phyloP scores from a whole-genome alignment of 169 alveolate species.

The Cyclospora cayetanensis region DNA sequence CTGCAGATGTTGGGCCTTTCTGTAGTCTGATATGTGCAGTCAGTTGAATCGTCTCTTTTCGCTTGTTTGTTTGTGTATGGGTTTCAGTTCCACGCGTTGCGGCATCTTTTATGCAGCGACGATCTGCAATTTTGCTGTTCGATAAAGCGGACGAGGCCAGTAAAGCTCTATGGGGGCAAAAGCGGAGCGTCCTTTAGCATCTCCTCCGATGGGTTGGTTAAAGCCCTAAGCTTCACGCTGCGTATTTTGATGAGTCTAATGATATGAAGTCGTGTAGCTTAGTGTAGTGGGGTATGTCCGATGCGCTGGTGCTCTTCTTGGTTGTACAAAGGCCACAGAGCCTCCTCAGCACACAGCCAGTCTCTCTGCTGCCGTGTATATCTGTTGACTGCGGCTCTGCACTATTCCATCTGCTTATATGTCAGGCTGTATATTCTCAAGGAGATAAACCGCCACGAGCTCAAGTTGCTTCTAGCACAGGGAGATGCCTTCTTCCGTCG shows the following conservation, averaged over 20 bases:
- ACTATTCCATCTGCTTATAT: neutral
- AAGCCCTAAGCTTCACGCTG: neutral
- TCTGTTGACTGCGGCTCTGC: too few relatives aligned
- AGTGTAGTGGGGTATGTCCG: too few relatives aligned
- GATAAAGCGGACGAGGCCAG: neutral
- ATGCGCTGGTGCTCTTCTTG: too few relatives aligned
- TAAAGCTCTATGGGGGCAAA: neutral
- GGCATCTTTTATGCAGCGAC: constrained; percentile 6
- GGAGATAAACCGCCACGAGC: constrained; percentile 58
- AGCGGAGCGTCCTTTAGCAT: constrained; percentile 20
- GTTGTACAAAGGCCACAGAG: too few relatives aligned
- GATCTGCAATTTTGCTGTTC: constrained; percentile 17
- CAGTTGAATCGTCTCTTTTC: too few relatives aligned
- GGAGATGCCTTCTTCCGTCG: constrained; percentile 3
- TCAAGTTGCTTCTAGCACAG: neutral
- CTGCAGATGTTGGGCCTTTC: too few relatives aligned
- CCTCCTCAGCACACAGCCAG: too few relatives aligned
- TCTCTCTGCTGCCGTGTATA: too few relatives aligned
- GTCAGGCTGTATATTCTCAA: constrained; percentile 49
- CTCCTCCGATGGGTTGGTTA: neutral
- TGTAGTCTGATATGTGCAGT: too few relatives aligned
- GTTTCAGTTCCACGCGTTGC: neutral
- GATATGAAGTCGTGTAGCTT: too few relatives aligned
- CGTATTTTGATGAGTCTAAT: too few relatives aligned
- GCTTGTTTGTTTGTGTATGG: neutral